Conservation (phyloP, 768 basidiomycete species). For the Botryobasidium botryosum region DNA sequence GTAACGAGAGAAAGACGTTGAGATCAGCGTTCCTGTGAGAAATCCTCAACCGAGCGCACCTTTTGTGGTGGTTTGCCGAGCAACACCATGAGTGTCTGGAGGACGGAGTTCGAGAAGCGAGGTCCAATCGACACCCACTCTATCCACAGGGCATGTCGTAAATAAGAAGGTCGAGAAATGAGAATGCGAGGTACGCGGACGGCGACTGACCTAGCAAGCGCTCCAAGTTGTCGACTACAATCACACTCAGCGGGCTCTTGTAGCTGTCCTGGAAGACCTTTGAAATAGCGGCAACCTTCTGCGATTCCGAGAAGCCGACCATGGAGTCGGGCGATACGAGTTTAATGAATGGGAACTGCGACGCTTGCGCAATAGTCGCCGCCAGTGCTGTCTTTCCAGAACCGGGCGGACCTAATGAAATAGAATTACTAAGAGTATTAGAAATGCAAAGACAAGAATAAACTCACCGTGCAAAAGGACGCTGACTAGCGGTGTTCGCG, state of each 20-base stretch:
- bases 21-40: not conserved
- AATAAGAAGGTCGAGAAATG: not conserved
- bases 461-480: constrained; percentile 56
- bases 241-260: constrained; percentile 91
- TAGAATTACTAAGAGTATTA: not conserved
- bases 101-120: constrained; percentile 86
- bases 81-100: constrained; percentile 80
- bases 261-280: constrained; percentile 92
- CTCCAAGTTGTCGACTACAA: constrained; percentile 91
- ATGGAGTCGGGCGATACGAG: constrained; percentile 89
- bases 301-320: constrained; percentile 87
- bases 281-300: constrained; percentile 80
- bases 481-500: constrained; percentile 81
- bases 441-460: not conserved
- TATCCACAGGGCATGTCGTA: constrained; percentile 17
- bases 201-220: constrained; percentile 65
- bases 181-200: too few species aligned
- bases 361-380: constrained; percentile 82
- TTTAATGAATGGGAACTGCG: constrained; percentile 97
- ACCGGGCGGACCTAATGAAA: constrained; percentile 48
- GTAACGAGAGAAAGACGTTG: constrained; percentile 5
- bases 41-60: constrained; percentile 25
- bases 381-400: constrained; percentile 92
- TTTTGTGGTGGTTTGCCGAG: constrained; percentile 84
- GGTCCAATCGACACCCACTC: constrained; percentile 96